Evolutionary conservation across 176 grass and related monocot species (phyloP), one percentile per base, ranked within the genome.

Genomic region (Oryza glumipatula): DNA sequence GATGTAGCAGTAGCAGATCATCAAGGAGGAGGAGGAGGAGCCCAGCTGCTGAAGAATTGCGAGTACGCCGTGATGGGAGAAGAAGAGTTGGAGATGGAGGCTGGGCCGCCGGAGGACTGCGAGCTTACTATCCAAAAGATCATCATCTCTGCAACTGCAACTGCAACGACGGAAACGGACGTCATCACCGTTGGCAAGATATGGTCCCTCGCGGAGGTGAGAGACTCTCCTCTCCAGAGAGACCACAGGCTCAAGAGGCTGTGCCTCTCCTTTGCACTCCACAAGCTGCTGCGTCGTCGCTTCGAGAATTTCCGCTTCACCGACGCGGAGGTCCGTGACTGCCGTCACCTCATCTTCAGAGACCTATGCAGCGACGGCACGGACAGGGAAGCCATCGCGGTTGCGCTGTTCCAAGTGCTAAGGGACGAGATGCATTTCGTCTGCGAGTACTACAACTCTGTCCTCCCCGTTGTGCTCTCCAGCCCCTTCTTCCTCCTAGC

Each of bases 241-340:
- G 60, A 84, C 0, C 76, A 36, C 0, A 56, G 67, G 30, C 69
- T 79, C 41, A 80, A 63, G 76, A 65, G 77, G 39, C 84, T 86
- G 30, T 86, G 84, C 56, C 84, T 86, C 43, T 79, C 74, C 76
- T 65, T 86, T 10, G 84, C 84, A 1, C 84, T 86, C 47, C 79
- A 47, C 67, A 86, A 86, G 12, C 68, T 80, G 3, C 68, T 80
- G 16, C 84, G 84, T 1, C 76, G 84, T 19, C 30, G 68, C 6
- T 80, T 80, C 22, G 84, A 86, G 68, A 1, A 73, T 51, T 33
- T 66, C 24, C 30, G 14, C 7, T 51, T 74, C 12, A 77, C 7
- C 2, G 41, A 41, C 10, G 41, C 7, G 0, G 76, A 77, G 13
- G n/a, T 58, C 24, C 15, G 26, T 8, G 9, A 67, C 24, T 72